Base-by-base conservation (phyloP, 345 rosid genomes). In the Mallotus nudiflorus region DNA sequence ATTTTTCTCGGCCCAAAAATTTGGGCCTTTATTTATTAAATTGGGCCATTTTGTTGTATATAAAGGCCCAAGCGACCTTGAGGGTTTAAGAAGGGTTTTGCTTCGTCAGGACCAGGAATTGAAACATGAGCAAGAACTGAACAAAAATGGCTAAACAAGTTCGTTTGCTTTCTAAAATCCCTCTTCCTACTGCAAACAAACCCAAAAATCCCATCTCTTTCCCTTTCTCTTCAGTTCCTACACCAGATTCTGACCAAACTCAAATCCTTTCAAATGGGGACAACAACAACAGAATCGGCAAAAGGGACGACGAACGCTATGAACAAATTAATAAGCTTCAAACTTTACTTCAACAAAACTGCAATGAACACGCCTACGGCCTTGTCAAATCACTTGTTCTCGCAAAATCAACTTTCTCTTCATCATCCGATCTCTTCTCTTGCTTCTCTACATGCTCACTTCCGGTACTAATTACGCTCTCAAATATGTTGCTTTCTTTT, bases 331-430 rank as follows among this genome's bases (percentile, higher is more conserved):
- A 83, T 55, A 77, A 82, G 31, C 82, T 88, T 40, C 83, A 84
- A 48, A 63, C 70, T 55, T 84, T 89, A 58, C 86, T 93, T 73
- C 86, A 85, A 45, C 84, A 85, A 62, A 82, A 85, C 42, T 79
- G 84, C 52, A 50, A 66, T 0, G 84, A 71, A 13, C 55, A 82
- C 9, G 98, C 96, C 50, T 83, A 82, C 57, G 59, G 57, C 2
- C 77, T 82, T 67, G 69, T 77, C 77, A 79, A 72, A 61, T 77
- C 87, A 3, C 82, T 89, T 40, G 33, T 85, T 52, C 82, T 65
- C n/a, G 67, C 87, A 15, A 79, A 72, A 44, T 20, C 68, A 3
- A 66, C 83, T 5, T 88, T 85, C 80, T 6, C 85, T 25, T 79
- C 88, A 4, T 82, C 90, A 4, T 69, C 61, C 24, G 83, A 87